These are phyloP conservation scores for Decorospora gaudefroyi DNA, from an alignment of 2,329 filamentous ascomycete species.

Conservation along the genomic window DNA sequence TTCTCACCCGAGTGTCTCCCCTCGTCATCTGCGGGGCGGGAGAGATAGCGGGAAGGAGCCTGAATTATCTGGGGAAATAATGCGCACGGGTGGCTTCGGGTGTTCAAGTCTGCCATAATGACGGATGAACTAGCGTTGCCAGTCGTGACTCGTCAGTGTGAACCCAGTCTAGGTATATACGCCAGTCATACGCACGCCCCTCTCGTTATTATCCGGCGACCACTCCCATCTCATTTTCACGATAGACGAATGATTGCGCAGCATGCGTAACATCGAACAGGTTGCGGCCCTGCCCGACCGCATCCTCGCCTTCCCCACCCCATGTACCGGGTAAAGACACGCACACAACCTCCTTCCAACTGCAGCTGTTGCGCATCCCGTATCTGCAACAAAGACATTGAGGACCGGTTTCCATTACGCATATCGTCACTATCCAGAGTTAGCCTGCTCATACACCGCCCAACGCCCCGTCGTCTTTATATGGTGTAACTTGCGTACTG, in stretches of 20 bases:
- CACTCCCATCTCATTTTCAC: neutral
- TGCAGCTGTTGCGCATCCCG: conserved; percentile 4
- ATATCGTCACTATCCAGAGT: neutral
- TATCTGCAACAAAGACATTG: conserved; percentile 1
- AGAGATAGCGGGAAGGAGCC: no score
- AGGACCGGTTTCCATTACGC: neutral
- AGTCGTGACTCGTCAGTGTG: no score
- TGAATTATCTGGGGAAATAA: no score
- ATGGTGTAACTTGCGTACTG: conserved; percentile 7
- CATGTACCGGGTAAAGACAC: conserved; percentile 1
- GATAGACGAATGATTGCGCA: conserved; percentile 1
- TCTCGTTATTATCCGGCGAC: conserved; percentile 4
- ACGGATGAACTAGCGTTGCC: no score
- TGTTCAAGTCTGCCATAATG: no score
- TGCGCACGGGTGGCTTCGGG: no score
- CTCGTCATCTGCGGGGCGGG: no score
- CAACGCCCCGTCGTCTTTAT: neutral
- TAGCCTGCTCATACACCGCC: neutral
- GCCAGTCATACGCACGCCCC: no score
- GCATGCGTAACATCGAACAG: conserved; percentile 1
- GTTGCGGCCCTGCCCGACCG: conserved; percentile 2
- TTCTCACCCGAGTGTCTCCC: no score
- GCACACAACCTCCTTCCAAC: conserved; percentile 5
- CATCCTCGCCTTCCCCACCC: neutral
- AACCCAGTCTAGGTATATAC: no score